Base-by-base conservation (phyloP, 2,329 filamentous ascomycete species). In the Akanthomyces dipterigenus region DNA sequence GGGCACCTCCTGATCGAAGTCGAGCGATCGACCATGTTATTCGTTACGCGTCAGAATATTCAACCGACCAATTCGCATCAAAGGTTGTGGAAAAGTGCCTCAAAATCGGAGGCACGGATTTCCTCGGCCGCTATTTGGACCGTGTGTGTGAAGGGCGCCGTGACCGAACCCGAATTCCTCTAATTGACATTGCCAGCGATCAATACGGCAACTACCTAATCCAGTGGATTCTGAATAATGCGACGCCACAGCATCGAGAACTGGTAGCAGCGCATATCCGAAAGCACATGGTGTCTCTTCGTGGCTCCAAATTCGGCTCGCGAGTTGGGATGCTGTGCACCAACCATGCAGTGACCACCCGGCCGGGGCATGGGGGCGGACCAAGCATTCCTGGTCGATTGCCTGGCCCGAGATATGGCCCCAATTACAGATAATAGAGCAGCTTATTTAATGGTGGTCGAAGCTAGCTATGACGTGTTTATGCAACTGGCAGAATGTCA, bases 61-160 rank as follows among this genome's bases (percentile, higher is more conserved):
- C 93, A 76, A 97, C 96, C 84, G 95, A 99, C 69, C 95, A 99
- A 71, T 99, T 97, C 72, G 96, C 95, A 48, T 99, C 95, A 63
- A 99, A 99, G 76, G 95, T 99, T 49, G 93, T 99, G 64, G 93
- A 99, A 78, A 99, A 99, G 77, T 99, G 95, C 70, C 85, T 99
- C 67, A 99, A 99, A 80, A 96, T 99, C 76, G 91, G 93, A 49
- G 91, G 92, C 31, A 77, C 82, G 28, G 93, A 98, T 51, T 99
- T 99, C 71, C 82, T 99, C 48, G 85, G 92, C 64, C 91, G 91
- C 64, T 99, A 98, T 71, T 86, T 99, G 63, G 89, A 96, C 72
- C 89, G 93, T 63, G 92, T 99, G 63, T 98, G 93, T 73, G 93
- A 96, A 73, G 91, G 91, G 62, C 90, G 91, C 64, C 80, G 88